Base-by-base conservation (phyloP, 441 rosid species). In the Jatropha multifida region DNA sequence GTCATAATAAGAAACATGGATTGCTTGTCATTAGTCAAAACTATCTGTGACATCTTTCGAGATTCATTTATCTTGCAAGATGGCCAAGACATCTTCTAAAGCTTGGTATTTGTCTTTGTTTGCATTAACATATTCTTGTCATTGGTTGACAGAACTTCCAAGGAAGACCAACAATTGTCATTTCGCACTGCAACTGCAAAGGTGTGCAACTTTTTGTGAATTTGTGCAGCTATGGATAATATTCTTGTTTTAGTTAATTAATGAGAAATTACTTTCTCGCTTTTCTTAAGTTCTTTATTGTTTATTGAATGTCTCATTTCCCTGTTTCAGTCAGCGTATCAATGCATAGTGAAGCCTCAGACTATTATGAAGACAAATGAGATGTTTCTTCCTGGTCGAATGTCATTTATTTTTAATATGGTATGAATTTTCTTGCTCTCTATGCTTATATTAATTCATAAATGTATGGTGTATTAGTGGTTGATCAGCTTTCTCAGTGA, bases 341-440 rank as follows among this genome's bases (percentile, higher is more conserved):
- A 91, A 76, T 91, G 92, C 88, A 94, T 90, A 54, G 97, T 94
- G 77, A 93, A 93, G 86, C 99, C 96, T 41, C 96, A 94, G 78
- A 85, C 92, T 32, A 72, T 84, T 76, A 78, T 86, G 79, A 94
- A 94, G 92, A 84, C 99, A 70, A 94, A 89, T 81, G 98, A 94
- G 85, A 86, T 94, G 94, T 94, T 94, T 83, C 94, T 94, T 78
- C 98, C 98, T 9, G 99, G 99, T 66, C 87, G 98, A 81, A 93
- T 94, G 98, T 77, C 99, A 41, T 91, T 93, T 85, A 89, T 94
- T 72, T 94, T 73, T 82, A 94, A 86, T 88, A 88, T 87, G 96
- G 99, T 94, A 80, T 78, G 86, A 38, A 63, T 42, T 59, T 67
- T 0, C 37, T 2, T 13, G 27, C 23, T 63, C 59, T 54, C 64